These are phyloP conservation scores for Leccinum subgranulosum DNA, from an alignment of 768 basidiomycete genomes.

Conservation along the genomic window DNA sequence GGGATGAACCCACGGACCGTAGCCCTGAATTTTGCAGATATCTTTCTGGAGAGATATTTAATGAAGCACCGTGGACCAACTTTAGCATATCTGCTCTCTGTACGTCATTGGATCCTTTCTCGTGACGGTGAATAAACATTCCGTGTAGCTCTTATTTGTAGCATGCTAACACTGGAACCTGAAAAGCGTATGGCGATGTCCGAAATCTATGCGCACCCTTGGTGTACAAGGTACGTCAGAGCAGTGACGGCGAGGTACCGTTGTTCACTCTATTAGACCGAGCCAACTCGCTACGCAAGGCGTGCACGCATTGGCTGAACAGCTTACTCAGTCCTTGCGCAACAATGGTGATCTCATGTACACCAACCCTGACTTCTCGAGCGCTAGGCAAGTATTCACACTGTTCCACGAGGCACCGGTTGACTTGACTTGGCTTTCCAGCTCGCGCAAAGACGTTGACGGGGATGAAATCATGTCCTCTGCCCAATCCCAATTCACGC, in stretches of 20 bases:
- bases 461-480: constrained; percentile 61
- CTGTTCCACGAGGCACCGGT: background rate
- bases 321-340: constrained; percentile 65
- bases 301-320: constrained; percentile 56
- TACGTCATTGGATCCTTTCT: constrained; percentile 35
- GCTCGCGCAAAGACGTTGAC: constrained; percentile 43
- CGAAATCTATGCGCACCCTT: constrained; percentile 58
- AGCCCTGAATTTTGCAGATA: constrained; percentile 82
- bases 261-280: constrained; percentile 40
- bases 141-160: constrained; percentile 64
- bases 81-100: constrained; percentile 58
- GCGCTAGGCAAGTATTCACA: constrained; percentile 28
- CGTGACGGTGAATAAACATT: background rate
- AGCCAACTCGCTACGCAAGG: constrained; percentile 63
- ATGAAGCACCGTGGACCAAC: constrained; percentile 75
- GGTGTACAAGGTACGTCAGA: constrained; percentile 62
- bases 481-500: constrained; percentile 72
- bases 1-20: constrained; percentile 87
- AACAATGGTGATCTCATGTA: constrained; percentile 72
- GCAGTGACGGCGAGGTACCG: too few relatives aligned
- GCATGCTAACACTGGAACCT: constrained; percentile 73
- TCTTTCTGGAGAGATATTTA: constrained; percentile 67
- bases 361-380: constrained; percentile 53
- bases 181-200: constrained; percentile 60
- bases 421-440: constrained; percentile 2